A percentile compares a stretch with the other conserved stretches of the same genome.
phyloP scores from a whole-genome alignment of 306 rosid species.

The Ceratonia siliqua region DNA sequence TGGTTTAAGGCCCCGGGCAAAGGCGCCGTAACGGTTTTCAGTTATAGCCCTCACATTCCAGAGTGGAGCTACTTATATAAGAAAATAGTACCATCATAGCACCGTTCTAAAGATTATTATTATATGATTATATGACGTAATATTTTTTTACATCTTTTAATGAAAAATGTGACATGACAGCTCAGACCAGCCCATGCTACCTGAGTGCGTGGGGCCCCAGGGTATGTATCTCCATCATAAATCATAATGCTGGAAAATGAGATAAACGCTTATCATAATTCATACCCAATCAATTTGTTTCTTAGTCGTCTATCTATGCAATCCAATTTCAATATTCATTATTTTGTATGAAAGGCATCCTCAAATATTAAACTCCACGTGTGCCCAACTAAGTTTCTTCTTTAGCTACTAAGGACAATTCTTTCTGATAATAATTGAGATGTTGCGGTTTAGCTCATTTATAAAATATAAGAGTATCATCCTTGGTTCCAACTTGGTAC shows the following conservation, averaged over 20 bases:
- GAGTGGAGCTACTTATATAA: no score
- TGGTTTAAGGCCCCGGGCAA: background rate
- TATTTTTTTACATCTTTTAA: no score
- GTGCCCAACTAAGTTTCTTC: background rate
- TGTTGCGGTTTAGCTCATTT: no score
- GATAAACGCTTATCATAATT: background rate
- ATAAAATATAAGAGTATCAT: no score
- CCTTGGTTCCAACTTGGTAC: no score
- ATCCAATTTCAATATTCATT: background rate
- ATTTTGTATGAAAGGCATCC: no score
- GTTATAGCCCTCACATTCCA: constrained; percentile 28
- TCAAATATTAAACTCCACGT: constrained; percentile 20
- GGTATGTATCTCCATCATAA: no score
- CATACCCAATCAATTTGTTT: background rate
- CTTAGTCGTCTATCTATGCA: background rate
- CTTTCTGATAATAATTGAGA: background rate
- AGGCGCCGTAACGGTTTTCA: constrained; percentile 41
- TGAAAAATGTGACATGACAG: no score
- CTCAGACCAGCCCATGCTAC: background rate
- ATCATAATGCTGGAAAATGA: background rate
- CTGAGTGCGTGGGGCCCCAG: no score
- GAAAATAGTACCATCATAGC: no score
- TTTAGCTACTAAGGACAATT: background rate
- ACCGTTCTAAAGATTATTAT: no score
- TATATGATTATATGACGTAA: no score